These are phyloP conservation scores for Nectriaceae sp. DNA, from an alignment of 2,329 filamentous ascomycete species.

Conservation along the genomic window DNA sequence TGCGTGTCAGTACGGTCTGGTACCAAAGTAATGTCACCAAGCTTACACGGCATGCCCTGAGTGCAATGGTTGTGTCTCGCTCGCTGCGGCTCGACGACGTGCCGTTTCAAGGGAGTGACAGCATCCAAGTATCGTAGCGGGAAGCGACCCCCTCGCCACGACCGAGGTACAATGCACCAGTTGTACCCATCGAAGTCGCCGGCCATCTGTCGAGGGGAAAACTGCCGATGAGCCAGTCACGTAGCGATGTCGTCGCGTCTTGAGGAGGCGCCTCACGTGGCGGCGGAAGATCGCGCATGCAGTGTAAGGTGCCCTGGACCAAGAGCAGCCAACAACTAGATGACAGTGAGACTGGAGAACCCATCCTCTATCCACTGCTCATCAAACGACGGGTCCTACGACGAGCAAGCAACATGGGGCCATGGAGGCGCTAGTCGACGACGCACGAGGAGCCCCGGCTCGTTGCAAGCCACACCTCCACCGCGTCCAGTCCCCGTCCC, in stretches of 20 bases:
- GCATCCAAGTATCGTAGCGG: no score
- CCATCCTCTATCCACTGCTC: no score
- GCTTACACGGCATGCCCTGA: not conserved
- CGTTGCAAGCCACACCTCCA: constrained; percentile 25
- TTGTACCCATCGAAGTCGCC: no score
- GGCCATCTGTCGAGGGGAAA: constrained; percentile 3
- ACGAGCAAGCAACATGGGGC: constrained; percentile 12
- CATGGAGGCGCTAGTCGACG: constrained; percentile 24
- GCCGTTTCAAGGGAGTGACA: not conserved
- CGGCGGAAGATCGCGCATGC: constrained; percentile 38
- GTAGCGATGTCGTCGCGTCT: constrained; percentile 14
- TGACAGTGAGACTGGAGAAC: not conserved
- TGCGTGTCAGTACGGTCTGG: no score
- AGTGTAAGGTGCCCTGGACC: constrained; percentile 18
- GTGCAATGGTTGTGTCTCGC: not conserved
- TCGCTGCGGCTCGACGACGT: not conserved
- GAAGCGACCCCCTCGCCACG: no score
- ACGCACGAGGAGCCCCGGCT: constrained; percentile 35
- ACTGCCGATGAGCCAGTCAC: constrained; percentile 17
- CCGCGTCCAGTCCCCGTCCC: constrained; percentile 18
- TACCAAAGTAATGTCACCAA: no score
- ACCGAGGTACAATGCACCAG: no score
- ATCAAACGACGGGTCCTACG: constrained; percentile 14
- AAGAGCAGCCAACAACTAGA: constrained; percentile 1
- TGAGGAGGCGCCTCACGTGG: constrained; percentile 32